Evolutionary conservation across 2,329 filamentous ascomycete genomes (phyloP), one percentile per base, ranked within the genome.

Genomic region (Paraphaeosphaeria sporulosa): DNA sequence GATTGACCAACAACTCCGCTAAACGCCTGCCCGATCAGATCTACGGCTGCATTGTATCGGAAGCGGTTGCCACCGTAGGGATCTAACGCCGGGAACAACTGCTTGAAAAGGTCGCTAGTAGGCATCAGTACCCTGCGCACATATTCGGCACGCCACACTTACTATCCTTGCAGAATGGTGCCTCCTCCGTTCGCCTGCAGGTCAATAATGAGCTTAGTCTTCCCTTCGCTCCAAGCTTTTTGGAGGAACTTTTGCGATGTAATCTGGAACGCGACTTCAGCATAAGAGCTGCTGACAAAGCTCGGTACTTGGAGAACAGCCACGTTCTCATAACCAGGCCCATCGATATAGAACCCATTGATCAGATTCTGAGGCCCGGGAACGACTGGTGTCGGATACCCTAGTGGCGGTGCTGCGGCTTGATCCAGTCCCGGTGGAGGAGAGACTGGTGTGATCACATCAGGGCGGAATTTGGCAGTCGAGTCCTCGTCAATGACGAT

Each of bases 201-300:
- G 66, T 89, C 87, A 43, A 90, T 80, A 25, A 89, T 84, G 3
- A 89, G 80, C 69, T 86, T 87, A 12, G 81, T 86, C 75, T 87
- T 88, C 61, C 83, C 84, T 0, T 80, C 81, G 2, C 78, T 78
- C 23, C 79, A 72, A 23, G 81, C 80, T 46, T 76, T 75, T 7
- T 78, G 66, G 23, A 83, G 71, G 58, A 82, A 79, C 10, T 78
- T 68, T 9, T 74, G 76, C 38, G 79, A 79, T 3, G 80, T 73
- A 7, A 68, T 58, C 49, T 83, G 80, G 68, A 83, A 83, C 8
- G 27, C 50, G 7, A 57, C 34, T 21, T 72, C 60, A 48, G 65
- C 52, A 60, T 56, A 54, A 55, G 63, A 52, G 55, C 69, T 64
- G 15, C 58, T 70, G 4, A 73, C 77, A 55, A 83, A 83, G 40